Base-by-base conservation (phyloP, 1,139 yeast genomes). In the Hyphopichia fennica region DNA sequence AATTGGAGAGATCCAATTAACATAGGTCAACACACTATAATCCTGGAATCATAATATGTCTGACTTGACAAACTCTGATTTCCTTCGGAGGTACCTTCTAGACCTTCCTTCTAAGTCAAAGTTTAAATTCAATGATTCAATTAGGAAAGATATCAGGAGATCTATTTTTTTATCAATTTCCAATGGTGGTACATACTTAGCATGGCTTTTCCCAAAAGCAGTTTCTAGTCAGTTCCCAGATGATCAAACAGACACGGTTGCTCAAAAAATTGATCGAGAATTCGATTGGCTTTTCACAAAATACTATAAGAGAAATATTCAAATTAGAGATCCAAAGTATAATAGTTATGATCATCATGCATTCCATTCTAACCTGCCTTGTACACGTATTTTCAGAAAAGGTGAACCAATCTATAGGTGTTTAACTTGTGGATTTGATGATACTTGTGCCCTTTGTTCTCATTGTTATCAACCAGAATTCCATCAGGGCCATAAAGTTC, bases 391-490 rank as follows among this genome's bases (percentile, higher is more conserved):
- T 41, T 86, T 89, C 54, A 72, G 81, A 36, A 79, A 82, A 41
- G 96, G 96, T n/a, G 96, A 89, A 54, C 93, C 96, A 0, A 85
- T 90, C 3, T 87, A 86, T 57, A 70, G 95, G 36, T 89, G 96
- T 57, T 79, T 72, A 37, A 87, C 96, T 0, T 89, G 96, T 63
- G 93, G 90, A 0, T 75, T 77, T 41, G 96, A 88, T 57, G 96
- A 87, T 40, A 84, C 95, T 0, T 87, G 96, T 63, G 96, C 93
- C 0, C 65, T 93, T 20, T 93, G 99, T 58, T 77, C 84, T 8
- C 71, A 77, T 49, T 93, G 99, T 58, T 93, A 73, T 63, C 80
- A 82, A 43, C 81, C 82, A 2, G 82, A 79, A 4, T 74, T 76
- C 44, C 99, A 93, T 62, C 59, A 62, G 28, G 95, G 82, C 39